Evolutionary conservation across 257 asterid species (phyloP).

Genomic region (Mentha longifolia): DNA sequence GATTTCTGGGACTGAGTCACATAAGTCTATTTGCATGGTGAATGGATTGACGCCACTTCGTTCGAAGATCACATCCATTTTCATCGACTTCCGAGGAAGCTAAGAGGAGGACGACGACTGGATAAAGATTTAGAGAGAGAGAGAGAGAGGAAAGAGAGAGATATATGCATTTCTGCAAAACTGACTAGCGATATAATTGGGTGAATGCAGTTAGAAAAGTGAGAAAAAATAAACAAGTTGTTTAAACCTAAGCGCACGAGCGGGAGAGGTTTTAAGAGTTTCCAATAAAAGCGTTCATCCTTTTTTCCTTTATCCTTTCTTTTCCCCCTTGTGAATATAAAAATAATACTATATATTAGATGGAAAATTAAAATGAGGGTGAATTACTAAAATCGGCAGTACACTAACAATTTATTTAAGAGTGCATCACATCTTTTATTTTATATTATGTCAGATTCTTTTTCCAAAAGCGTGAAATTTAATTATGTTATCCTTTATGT

Average conservation of each 20-base stretch:
- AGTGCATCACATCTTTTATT: no score
- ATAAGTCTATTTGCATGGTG: neutral
- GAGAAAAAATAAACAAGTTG: neutral
- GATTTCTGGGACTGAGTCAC: slow-evolving; percentile 61
- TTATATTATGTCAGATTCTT: no score
- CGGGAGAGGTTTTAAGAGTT: neutral
- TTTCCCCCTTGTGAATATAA: no score
- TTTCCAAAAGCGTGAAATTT: no score
- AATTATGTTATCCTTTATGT: no score
- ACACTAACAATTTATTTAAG: no score
- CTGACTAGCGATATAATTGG: neutral
- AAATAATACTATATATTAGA: no score
- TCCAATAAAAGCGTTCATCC: neutral
- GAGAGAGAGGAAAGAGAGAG: neutral
- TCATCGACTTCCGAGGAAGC: neutral
- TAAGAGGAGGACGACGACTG: no score
- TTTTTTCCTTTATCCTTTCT: no score
- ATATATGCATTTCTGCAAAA: neutral
- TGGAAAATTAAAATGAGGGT: no score
- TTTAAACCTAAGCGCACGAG: neutral
- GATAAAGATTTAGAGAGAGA: neutral
- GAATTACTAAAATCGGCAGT: no score
- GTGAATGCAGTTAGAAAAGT: neutral
- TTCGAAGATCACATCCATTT: neutral
- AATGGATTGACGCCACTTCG: neutral